A percentile compares a stretch with the other conserved stretches of the same genome.
Conservation (phyloP, 2,329 filamentous ascomycete species). For the Elsinoe fawcettii region DNA sequence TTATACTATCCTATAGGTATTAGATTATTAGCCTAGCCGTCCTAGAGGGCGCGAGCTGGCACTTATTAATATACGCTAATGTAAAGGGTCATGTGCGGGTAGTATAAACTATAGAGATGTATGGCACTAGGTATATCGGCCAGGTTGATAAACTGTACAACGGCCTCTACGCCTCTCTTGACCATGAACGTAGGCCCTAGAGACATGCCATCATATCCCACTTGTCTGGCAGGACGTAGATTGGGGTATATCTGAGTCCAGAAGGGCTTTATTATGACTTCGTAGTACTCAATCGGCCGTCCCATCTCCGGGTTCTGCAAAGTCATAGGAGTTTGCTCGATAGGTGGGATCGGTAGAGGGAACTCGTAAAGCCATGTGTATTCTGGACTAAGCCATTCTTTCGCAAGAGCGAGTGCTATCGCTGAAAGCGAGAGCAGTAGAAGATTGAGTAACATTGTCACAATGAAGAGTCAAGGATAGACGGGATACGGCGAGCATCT, state of each 20-base stretch:
- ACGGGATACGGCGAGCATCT: too few species aligned
- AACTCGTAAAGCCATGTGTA: constrained; percentile 15
- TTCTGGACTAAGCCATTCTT: constrained; percentile 11
- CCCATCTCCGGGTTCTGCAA: constrained; percentile 15
- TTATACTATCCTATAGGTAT: constrained; percentile 48
- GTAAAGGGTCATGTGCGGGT: too few species aligned
- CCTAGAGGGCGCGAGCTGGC: constrained; percentile 35
- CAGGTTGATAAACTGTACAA: constrained; percentile 47
- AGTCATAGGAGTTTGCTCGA: constrained; percentile 13
- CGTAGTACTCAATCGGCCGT: constrained; percentile 40
- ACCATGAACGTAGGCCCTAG: constrained; percentile 47
- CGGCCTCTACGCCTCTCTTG: constrained; percentile 39
- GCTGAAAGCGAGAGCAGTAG: too few species aligned
- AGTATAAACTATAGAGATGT: constrained; percentile 46
- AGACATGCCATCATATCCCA: constrained; percentile 47
- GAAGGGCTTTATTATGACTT: constrained; percentile 37
- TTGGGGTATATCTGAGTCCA: constrained; percentile 35
- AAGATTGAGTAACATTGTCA: too few species aligned
- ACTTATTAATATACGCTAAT: too few species aligned
- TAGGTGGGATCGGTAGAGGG: constrained; percentile 16
- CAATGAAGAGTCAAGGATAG: too few species aligned
- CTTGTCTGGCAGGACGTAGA: constrained; percentile 28
- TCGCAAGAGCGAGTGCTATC: not conserved
- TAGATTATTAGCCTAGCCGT: constrained; percentile 50
- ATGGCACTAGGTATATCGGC: constrained; percentile 37